phyloP scores from a whole-genome alignment of 228 moss, liverwort and hornwort species.

The Sphagnum fallax region DNA sequence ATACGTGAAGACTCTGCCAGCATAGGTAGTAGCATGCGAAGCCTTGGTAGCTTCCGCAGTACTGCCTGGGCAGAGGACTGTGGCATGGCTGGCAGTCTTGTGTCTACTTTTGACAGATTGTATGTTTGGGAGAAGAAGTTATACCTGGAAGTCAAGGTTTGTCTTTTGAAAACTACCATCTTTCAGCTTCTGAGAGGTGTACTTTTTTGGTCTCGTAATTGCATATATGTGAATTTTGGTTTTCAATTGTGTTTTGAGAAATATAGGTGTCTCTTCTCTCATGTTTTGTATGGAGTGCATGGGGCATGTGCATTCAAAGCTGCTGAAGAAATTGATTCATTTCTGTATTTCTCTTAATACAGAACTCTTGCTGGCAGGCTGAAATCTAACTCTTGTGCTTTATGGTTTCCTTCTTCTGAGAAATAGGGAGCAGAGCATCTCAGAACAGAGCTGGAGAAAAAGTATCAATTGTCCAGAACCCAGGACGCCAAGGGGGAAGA shows the following conservation, averaged over 20 bases:
- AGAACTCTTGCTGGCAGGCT: too few species aligned
- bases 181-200: too few species aligned
- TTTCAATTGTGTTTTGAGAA: too few species aligned
- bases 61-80: slow-evolving; percentile 52
- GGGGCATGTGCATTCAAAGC: too few species aligned
- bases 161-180: not conserved
- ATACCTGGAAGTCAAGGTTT: slow-evolving; percentile 75
- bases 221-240: too few species aligned
- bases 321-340: too few species aligned
- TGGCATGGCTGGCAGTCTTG: slow-evolving; percentile 57
- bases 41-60: slow-evolving; percentile 35
- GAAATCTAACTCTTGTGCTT: too few species aligned
- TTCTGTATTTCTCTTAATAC: too few species aligned
- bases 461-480: slow-evolving; percentile 47
- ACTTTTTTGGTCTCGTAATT: too few species aligned
- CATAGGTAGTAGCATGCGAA: slow-evolving; percentile 27
- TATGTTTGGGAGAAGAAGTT: slow-evolving; percentile 81
- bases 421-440: slow-evolving; percentile 65
- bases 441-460: slow-evolving; percentile 63
- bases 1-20: slow-evolving; percentile 37
- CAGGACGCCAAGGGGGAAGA: slow-evolving; percentile 80
- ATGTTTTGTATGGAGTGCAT: too few species aligned
- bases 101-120: slow-evolving; percentile 65
- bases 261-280: too few species aligned
- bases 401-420: too few species aligned